Evolutionary conservation across 2,329 filamentous ascomycete species (phyloP).

Genomic region (Penicillium sp.): DNA sequence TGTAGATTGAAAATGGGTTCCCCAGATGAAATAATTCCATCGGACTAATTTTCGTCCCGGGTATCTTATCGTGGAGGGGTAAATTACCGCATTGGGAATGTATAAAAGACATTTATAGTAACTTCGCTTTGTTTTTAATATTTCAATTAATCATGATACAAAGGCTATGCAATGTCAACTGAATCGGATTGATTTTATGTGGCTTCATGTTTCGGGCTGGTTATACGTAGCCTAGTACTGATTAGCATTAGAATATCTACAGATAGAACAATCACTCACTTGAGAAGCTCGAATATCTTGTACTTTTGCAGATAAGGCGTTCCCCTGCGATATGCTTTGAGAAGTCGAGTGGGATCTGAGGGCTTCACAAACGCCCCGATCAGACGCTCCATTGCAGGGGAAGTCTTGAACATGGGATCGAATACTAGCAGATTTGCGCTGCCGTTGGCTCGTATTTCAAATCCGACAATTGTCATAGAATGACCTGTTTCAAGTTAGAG

Average conservation of each 20-base stretch:
- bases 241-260: slow-evolving; percentile 1
- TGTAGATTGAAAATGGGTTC: slow-evolving; percentile 7
- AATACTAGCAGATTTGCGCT: slow-evolving; percentile 75
- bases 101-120: slow-evolving; percentile 2
- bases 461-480: slow-evolving; percentile 84
- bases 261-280: slow-evolving; percentile 46
- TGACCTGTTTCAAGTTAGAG: slow-evolving; percentile 59
- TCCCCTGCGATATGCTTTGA: slow-evolving; percentile 74
- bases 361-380: slow-evolving; percentile 47
- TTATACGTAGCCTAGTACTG: slow-evolving; percentile 8
- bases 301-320: slow-evolving; percentile 67
- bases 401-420: slow-evolving; percentile 78
- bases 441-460: slow-evolving; percentile 69
- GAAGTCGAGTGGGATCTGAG: slow-evolving; percentile 52
- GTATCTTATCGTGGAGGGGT: slow-evolving; percentile 20
- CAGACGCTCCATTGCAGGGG: slow-evolving; percentile 61
- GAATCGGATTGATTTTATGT: neutral
- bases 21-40: slow-evolving; percentile 21
- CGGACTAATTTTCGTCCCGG: slow-evolving; percentile 20
- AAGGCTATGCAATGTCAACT: neutral
- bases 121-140: neutral
- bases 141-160: neutral
- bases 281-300: slow-evolving; percentile 75
- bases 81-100: slow-evolving; percentile 7
- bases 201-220: neutral